Base-by-base conservation (phyloP, 345 rosid genomes). In the Syzygium grande region DNA sequence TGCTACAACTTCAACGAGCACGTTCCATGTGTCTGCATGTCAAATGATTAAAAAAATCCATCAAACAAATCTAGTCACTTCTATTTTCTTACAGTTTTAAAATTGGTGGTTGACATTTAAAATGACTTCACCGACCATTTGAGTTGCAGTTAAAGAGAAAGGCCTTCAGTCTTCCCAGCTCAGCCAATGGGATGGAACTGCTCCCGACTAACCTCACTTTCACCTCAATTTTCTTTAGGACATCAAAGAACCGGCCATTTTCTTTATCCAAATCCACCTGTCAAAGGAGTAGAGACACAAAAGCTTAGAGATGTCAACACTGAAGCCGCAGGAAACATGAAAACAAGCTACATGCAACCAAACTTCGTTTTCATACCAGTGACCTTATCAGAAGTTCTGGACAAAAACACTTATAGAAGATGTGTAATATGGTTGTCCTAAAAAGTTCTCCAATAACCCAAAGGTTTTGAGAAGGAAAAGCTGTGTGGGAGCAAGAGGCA, bases 21-120 rank as follows among this genome's bases (percentile, higher is more conserved):
- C 94, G 85, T 93, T 90, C 99, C 99, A 97, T 25, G 94, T 91
- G 86, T 92, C 99, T 97, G 94, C 89, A 91, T 88, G 49, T 21
- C 11, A 51, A 54, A 85, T 59, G 86, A 53, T 84, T 25, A 51
- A 16, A 43, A 56, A 86, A 84, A 17, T 30, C 84, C 58, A 41
- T 79, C 38, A 88, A 85, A 86, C 52, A 84, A 25, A 51, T 34
- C 11, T n/a, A 73, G 85, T 29, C 41, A 29, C 56, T 53, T 16
- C 56, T 46, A 30, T 54, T 77, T 41, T 79, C 27, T 63, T 84
- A 22, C 46, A 51, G 13, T 84, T 53, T 12, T 38, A 51, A 10
- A 54, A 43, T 53, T 55, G 68, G 51, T 34, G 46, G 61, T 73
- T 21, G 80, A 73, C 25, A 79, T 55, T 51, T 4, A 61, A 54